Conservation (phyloP, 208 protist genomes). For the Tritrichomonas musculus region DNA sequence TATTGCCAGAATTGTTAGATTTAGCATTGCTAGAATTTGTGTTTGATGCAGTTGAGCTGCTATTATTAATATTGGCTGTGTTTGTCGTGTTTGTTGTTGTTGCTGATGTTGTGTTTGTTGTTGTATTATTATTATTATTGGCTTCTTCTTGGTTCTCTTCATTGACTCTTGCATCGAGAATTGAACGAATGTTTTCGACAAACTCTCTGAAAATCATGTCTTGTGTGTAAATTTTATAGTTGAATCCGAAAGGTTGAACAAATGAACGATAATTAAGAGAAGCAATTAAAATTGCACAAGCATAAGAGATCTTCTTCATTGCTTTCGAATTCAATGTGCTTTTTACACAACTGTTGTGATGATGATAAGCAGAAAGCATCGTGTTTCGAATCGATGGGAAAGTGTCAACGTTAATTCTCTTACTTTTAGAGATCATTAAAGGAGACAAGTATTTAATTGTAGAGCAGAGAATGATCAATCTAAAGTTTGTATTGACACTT, state of each 20-base stretch:
- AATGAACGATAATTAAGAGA: not conserved
- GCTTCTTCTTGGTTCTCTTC: too few relatives aligned
- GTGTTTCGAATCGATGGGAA: not conserved
- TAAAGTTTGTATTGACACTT: not conserved
- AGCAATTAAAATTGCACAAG: not conserved
- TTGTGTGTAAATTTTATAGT: not conserved
- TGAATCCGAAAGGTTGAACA: not conserved
- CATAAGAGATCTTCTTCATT: not conserved
- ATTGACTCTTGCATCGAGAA: too few relatives aligned
- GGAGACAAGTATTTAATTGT: not conserved
- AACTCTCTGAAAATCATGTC: not conserved
- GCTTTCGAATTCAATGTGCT: not conserved
- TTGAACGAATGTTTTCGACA: not conserved
- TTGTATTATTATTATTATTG: too few relatives aligned
- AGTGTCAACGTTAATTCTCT: not conserved
- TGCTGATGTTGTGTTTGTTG: too few relatives aligned
- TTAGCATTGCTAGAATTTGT: too few relatives aligned
- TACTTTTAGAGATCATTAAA: not conserved
- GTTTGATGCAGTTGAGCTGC: too few relatives aligned
- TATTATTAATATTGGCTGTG: too few relatives aligned
- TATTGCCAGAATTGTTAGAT: too few relatives aligned
- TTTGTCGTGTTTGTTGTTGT: too few relatives aligned
- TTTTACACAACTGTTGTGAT: not conserved
- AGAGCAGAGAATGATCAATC: not conserved
- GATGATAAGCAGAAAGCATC: not conserved